Percentiles rank a stretch among this genome's conserved stretches.
Conservation (phyloP, 257 asterid genomes). For the Capsicum baccatum region DNA sequence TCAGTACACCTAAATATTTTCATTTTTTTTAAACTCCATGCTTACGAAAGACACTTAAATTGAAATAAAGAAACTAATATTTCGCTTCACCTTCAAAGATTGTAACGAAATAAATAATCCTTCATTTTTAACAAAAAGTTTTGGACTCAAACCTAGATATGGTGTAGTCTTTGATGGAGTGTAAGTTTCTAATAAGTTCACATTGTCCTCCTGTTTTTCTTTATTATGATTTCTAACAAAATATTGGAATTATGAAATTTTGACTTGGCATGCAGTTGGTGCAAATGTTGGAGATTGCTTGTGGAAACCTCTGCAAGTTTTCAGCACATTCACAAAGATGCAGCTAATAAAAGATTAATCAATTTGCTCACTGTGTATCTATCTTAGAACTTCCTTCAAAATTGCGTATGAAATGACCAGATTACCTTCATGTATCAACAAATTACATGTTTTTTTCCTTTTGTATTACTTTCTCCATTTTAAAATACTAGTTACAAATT, state of each 20-base stretch:
- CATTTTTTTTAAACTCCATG: no score
- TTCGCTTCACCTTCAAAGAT: no score
- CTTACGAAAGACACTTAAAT: no score
- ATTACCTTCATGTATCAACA: conserved; percentile 9
- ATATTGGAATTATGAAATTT: neutral
- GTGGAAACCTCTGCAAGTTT: conserved; percentile 32
- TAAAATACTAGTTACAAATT: no score
- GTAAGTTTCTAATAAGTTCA: no score
- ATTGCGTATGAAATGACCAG: neutral
- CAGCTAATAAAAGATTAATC: neutral
- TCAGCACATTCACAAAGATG: conserved; percentile 9
- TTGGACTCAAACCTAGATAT: no score
- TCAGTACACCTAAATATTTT: no score
- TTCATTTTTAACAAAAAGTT: no score
- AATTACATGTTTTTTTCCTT: neutral
- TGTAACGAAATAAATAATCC: no score
- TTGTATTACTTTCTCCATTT: neutral
- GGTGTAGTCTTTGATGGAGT: no score
- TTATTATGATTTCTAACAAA: neutral
- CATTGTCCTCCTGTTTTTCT: neutral
- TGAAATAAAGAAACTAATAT: no score
- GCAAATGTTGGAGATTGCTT: conserved; percentile 47
- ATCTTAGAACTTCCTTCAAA: neutral
- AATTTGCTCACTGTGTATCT: neutral
- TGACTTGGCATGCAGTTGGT: conserved; percentile 39